Evolutionary conservation across 805 yeast genomes (phyloP), one percentile per base, ranked within the genome.

Genomic region (Candida sanyiensis): DNA sequence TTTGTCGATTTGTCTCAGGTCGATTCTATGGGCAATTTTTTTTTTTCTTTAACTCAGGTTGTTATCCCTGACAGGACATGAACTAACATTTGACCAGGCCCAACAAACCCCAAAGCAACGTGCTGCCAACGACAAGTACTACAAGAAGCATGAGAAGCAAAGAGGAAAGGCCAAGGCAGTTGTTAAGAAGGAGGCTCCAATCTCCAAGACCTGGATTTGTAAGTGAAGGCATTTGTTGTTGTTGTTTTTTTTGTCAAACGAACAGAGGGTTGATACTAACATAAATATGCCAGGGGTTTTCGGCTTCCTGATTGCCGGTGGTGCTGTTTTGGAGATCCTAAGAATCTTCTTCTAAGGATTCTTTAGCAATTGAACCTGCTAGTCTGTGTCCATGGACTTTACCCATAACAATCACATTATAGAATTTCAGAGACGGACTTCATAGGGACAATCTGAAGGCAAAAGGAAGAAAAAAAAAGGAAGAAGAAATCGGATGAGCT

Each of bases 41-140:
- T 29, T 29, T 9, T 23, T 9, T 23, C 12, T 23, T 9, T 23
- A 5, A 9, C 9, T 10, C 13, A 31, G 3, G 19, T 11, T 18
- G 32, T 28, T n/a, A 6, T 15, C 7, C 22, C 9, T 9, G 23
- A 10, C 12, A n/a, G n/a, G n/a, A n/a, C 11, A 18, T 18, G 33
- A 29, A 7, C 23, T 29, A 9, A 17, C 9, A 29, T 12, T 18
- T 12, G n/a, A 15, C 9, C 20, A 69, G 89, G 85, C 84, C 46
- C 54, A 69, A 23, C 96, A 88, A 70, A 83, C 96, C 18, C 89
- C 93, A 42, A 79, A 74, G 54, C 96, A 89, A 66, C 81, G 89
- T 64, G 69, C 75, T 39, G 96, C 95, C n/a, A 89, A 89, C 62
- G 75, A 73, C 54, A 84, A 80, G 59, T 90, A 79, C 61, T 86